phyloP scores from a whole-genome alignment of 2,329 filamentous ascomycete species.

The Xylariaceae sp. region DNA sequence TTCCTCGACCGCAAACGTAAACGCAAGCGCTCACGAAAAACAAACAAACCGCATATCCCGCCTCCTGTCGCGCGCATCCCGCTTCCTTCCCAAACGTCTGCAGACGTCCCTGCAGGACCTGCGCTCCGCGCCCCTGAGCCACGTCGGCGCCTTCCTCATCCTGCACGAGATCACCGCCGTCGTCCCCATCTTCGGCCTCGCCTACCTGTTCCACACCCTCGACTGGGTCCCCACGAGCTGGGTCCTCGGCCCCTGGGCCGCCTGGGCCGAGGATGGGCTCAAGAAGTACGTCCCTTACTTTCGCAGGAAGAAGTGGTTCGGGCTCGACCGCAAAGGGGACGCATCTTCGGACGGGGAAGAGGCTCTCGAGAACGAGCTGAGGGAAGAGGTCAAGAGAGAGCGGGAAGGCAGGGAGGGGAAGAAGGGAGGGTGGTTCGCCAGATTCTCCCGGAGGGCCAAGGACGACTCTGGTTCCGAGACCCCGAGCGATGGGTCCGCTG shows the following conservation, averaged over 20 bases:
- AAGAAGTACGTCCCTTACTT: conserved; percentile 74
- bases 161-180: conserved; percentile 90
- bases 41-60: conserved; percentile 35
- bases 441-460: conserved; percentile 19
- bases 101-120: conserved; percentile 65
- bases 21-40: conserved; percentile 2
- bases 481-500: conserved; percentile 28
- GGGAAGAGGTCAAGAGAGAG: conserved; percentile 20
- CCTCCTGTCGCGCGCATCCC: conserved; percentile 39
- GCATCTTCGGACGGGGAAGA: conserved; percentile 21
- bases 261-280: conserved; percentile 56
- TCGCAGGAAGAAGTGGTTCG: conserved; percentile 74
- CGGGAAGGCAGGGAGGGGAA: conserved; percentile 22
- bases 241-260: conserved; percentile 45
- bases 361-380: conserved; percentile 21
- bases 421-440: conserved; percentile 13
- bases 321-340: conserved; percentile 39
- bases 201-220: conserved; percentile 73
- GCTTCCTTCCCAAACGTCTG: conserved; percentile 57
- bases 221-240: conserved; percentile 61
- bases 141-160: conserved; percentile 79
- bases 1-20: conserved; percentile 4
- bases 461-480: conserved; percentile 28
- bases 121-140: conserved; percentile 70
- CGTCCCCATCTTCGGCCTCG: conserved; percentile 69